Evolutionary conservation across 2,329 filamentous ascomycete species (phyloP).

Genomic region (Cordyceps cicadae): DNA sequence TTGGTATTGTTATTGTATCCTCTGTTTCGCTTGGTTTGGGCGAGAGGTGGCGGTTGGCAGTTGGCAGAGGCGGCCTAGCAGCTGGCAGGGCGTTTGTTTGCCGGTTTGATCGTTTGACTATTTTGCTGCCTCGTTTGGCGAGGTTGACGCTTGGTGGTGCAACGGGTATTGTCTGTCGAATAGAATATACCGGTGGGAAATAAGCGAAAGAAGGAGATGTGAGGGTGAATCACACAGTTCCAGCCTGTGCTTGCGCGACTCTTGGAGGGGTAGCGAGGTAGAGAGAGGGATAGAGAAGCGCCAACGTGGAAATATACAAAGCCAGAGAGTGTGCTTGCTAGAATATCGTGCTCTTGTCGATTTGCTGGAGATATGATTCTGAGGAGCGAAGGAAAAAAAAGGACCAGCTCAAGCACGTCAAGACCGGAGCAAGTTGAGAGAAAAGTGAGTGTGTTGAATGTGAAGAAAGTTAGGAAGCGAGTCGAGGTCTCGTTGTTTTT

Average conservation of each 20-base stretch:
- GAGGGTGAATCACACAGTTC: slow-evolving; percentile 10
- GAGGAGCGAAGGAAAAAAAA: too few relatives aligned
- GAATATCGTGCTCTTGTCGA: background rate
- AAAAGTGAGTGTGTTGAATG: background rate
- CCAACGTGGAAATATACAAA: background rate
- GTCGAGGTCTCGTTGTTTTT: too few relatives aligned
- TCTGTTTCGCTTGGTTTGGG: background rate
- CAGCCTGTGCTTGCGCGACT: slow-evolving; percentile 9
- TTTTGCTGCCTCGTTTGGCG: background rate
- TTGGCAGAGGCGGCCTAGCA: background rate
- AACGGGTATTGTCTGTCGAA: background rate
- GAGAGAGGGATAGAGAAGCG: background rate
- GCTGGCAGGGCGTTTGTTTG: background rate
- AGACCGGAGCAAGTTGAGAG: background rate
- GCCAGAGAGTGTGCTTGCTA: background rate
- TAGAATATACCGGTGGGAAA: background rate
- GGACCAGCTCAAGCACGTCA: background rate
- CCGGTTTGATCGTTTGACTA: background rate
- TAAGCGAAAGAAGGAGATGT: background rate
- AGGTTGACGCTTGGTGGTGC: background rate
- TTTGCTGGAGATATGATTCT: background rate
- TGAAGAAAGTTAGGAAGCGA: background rate
- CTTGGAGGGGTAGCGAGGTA: background rate
- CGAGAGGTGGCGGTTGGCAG: background rate
- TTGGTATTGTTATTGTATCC: background rate